Evolutionary conservation across 768 basidiomycete genomes (phyloP), one percentile per base, ranked within the genome.

Genomic region (Phlegmacium glaucopus): DNA sequence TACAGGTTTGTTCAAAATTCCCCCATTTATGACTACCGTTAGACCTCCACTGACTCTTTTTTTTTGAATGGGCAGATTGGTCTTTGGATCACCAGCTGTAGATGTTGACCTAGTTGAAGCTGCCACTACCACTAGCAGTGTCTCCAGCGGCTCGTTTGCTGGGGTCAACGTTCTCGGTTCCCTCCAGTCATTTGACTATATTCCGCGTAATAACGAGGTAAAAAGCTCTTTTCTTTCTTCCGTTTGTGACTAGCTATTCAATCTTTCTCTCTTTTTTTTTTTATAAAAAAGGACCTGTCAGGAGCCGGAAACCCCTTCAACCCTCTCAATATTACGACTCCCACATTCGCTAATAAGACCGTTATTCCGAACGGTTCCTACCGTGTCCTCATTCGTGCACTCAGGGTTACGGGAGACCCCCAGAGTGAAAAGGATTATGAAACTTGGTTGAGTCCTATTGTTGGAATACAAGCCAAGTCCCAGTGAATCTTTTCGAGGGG

Each of bases 41-140:
- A 27, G 7, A 28, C 42, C 12, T 13, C n/a, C 9, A 27, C 3
- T n/a, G 25, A 44, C 11, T 28, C 1, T 10, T 4, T 38, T 32
- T n/a, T 18, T 17, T n/a, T 39, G 26, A 16, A 22, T 5, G 22
- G 22, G 22, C 10, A 72, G 75, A 11, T 51, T 74, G 29, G 68
- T 66, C 1, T 78, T 80, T 45, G 80, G 80, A 12, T 75, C 78
- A 2, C 68, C 78, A 2, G 36, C 59, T 12, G 48, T 80, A 22
- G 65, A 66, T 15, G 55, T 74, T 16, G 79, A 80, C 52, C 69
- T 81, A 13, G 79, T 80, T 0, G 58, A 63, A 22, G 45, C 72
- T 2, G 51, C 68, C 51, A 66, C 70, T 49, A 58, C 6, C 53
- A 60, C 46, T 58, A 56, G 18, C 22, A 22, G 22, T 22, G 22